phyloP scores from a whole-genome alignment of 2,329 filamentous ascomycete species.

The Fusarium sp. region DNA sequence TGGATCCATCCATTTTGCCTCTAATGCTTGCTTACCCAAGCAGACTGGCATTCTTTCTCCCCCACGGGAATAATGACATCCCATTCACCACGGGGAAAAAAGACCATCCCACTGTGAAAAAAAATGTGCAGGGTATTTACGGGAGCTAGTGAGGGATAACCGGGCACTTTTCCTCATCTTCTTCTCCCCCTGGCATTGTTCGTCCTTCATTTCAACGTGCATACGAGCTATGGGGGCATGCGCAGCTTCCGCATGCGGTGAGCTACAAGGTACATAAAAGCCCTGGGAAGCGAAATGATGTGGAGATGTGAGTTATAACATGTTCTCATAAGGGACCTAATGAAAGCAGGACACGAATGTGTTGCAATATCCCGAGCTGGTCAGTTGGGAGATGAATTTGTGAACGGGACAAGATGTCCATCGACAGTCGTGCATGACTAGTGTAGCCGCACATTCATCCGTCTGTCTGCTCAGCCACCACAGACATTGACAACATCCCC shows the following conservation, averaged over 20 bases:
- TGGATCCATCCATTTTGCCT: background rate
- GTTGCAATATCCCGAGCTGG: background rate
- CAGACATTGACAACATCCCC: slow-evolving; percentile 8
- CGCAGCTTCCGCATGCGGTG: slow-evolving; percentile 33
- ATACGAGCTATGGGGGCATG: slow-evolving; percentile 36
- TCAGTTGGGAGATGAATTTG: slow-evolving; percentile 3
- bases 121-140: slow-evolving; percentile 21
- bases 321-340: slow-evolving; percentile 11
- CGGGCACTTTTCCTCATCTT: background rate
- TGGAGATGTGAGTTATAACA: slow-evolving; percentile 28
- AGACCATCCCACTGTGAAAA: background rate
- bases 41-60: background rate
- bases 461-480: slow-evolving; percentile 16
- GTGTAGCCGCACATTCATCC: background rate
- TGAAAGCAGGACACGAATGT: slow-evolving; percentile 20
- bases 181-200: slow-evolving; percentile 12
- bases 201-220: slow-evolving; percentile 41
- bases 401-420: slow-evolving; percentile 27
- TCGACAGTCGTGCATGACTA: slow-evolving; percentile 31
- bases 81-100: background rate
- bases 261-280: slow-evolving; percentile 34
- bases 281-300: slow-evolving; percentile 39
- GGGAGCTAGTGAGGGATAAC: slow-evolving; percentile 20
- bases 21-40: background rate
- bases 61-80: slow-evolving; percentile 12